Evolutionary conservation across 257 asterid genomes (phyloP).

Genomic region (Scutellaria baicalensis): DNA sequence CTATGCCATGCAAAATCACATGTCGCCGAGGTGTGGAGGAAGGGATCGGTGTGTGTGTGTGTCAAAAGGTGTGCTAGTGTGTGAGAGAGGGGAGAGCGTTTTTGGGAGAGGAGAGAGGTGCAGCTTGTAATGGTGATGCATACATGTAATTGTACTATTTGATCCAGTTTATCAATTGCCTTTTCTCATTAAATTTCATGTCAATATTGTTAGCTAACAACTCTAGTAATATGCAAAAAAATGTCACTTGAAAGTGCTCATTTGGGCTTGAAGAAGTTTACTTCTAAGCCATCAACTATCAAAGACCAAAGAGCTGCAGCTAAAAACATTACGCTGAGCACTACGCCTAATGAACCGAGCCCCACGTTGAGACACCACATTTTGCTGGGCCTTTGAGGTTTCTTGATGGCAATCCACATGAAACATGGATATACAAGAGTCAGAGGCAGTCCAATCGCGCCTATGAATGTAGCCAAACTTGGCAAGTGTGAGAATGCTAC

Average conservation of each 20-base stretch:
- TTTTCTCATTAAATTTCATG: not conserved
- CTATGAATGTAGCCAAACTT: conserved; percentile 38
- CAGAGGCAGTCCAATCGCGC: conserved; percentile 48
- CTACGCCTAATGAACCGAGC: conserved; percentile 37
- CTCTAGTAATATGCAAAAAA: not conserved
- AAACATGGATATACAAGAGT: conserved; percentile 62
- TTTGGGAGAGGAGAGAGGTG: too few species aligned
- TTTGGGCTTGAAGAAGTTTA: conserved; percentile 62
- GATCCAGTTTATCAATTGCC: not conserved
- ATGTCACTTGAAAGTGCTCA: not conserved
- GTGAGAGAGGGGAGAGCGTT: too few species aligned
- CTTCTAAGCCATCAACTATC: conserved; percentile 38
- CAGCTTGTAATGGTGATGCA: not conserved
- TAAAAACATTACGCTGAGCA: conserved; percentile 20
- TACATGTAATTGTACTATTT: not conserved
- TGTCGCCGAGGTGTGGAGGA: too few species aligned
- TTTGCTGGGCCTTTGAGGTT: conserved; percentile 22
- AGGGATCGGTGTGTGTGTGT: too few species aligned
- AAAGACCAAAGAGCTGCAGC: conserved; percentile 48
- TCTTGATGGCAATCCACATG: conserved; percentile 61
- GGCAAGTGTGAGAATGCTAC: conserved; percentile 59
- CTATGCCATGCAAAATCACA: too few species aligned
- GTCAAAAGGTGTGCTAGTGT: too few species aligned
- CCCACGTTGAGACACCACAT: conserved; percentile 47
- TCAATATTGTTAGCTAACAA: conserved; percentile 5